phyloP scores from a whole-genome alignment of 1,139 yeast species.

The Spencermartinsiella ligniputridi region DNA sequence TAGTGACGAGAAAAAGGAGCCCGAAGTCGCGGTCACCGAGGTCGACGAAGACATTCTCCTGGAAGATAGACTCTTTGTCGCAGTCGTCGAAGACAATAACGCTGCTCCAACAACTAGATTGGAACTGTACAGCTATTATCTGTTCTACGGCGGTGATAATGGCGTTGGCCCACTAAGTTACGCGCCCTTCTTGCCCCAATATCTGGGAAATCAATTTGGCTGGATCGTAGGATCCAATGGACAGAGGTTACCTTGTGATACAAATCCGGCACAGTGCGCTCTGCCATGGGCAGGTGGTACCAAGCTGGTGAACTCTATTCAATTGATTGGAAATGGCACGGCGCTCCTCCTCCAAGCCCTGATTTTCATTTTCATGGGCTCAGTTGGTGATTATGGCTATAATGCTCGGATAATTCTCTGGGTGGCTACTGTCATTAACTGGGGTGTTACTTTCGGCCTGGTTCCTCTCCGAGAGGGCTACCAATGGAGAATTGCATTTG shows the following conservation, averaged over 20 bases:
- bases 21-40: conserved; percentile 4
- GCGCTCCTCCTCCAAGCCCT: conserved; percentile 17
- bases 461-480: conserved; percentile 12
- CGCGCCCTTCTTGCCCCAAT: conserved; percentile 16
- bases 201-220: conserved; percentile 13
- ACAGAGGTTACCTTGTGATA: conserved; percentile 7
- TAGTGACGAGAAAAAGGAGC: conserved; percentile 6
- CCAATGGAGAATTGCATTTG: conserved; percentile 17
- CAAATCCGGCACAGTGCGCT: conserved; percentile 9
- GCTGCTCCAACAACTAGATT: conserved; percentile 15
- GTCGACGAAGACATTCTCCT: conserved; percentile 5
- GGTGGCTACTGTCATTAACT: conserved; percentile 13
- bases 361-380: conserved; percentile 18
- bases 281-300: conserved; percentile 14
- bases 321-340: conserved; percentile 14
- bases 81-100: conserved; percentile 8
- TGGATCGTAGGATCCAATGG: conserved; percentile 13
- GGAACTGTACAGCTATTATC: conserved; percentile 17
- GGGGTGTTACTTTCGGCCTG: conserved; percentile 19
- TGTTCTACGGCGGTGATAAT: conserved; percentile 19
- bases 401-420: conserved; percentile 15
- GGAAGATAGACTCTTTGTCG: conserved; percentile 10
- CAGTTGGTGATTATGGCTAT: conserved; percentile 18
- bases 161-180: conserved; percentile 17
- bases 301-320: conserved; percentile 12